These are phyloP conservation scores for Metschnikowia rubicola DNA, from an alignment of 805 yeast species.

Conservation along the genomic window DNA sequence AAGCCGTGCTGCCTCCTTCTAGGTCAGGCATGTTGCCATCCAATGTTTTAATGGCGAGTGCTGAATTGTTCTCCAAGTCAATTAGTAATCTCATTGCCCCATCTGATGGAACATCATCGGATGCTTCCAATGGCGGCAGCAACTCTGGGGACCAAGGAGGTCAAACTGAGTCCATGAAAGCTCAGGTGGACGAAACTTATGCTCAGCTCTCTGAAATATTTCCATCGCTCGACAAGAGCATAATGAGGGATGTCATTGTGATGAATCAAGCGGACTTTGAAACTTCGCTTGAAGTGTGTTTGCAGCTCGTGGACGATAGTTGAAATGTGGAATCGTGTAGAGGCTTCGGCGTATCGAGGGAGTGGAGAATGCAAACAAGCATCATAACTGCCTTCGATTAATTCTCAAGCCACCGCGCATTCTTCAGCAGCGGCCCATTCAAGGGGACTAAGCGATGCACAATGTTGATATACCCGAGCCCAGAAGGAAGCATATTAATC, in stretches of 20 bases:
- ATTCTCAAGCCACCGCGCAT: no score
- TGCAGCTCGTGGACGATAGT: slow-evolving; percentile 27
- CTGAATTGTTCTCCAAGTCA: slow-evolving; percentile 50
- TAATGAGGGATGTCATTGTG: slow-evolving; percentile 66
- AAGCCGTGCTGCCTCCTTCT: slow-evolving; percentile 6
- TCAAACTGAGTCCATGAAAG: not conserved
- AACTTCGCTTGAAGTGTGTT: slow-evolving; percentile 64
- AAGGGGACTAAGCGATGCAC: no score
- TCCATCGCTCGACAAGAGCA: slow-evolving; percentile 64
- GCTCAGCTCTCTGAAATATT: slow-evolving; percentile 63
- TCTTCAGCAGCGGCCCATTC: no score
- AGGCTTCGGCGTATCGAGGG: no score
- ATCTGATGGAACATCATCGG: slow-evolving; percentile 25
- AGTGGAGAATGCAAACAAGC: no score
- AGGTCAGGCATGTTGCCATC: slow-evolving; percentile 29
- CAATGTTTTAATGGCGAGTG: slow-evolving; percentile 40
- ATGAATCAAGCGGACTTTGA: slow-evolving; percentile 68
- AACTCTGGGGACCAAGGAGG: slow-evolving; percentile 2
- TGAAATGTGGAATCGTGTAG: not conserved
- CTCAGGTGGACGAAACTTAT: slow-evolving; percentile 28
- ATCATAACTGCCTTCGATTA: no score
- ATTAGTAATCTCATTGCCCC: slow-evolving; percentile 41
- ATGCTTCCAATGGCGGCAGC: not conserved
- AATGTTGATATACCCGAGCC: no score
- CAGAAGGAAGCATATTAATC: no score